Base-by-base conservation (phyloP, 2,329 filamentous ascomycete species). In the Botrytis fabae region DNA sequence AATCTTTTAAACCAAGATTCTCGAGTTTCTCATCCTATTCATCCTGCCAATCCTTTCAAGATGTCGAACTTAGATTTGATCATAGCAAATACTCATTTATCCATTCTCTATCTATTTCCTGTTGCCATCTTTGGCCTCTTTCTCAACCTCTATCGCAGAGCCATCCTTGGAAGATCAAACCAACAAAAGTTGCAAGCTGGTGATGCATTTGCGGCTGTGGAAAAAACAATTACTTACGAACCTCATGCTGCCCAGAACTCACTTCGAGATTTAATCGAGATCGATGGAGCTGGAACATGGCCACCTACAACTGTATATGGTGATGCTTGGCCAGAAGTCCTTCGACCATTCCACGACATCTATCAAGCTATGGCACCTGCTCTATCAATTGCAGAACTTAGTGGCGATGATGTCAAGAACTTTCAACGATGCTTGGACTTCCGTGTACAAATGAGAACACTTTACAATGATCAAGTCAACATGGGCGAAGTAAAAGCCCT, bases 261-360 rank as follows among this genome's bases (percentile, higher is more conserved):
- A 28, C 64, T 72, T 60, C 64, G 20, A 42, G 18, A 69, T 18
- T 28, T 72, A 14, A 51, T 72, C 16, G 71, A 73, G 16, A 51
- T 61, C 5, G 77, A 78, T 63, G 77, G 77, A 22, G 77, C 77
- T 60, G 77, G 77, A 10, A 69, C 66, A 46, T 78, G 77, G 77
- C 77, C 77, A 18, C 77, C 77, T 70, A 70, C 71, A 59, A 75
- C 73, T 18, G 74, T 73, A 35, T 74, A 79, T 69, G 73, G 73
- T 22, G 16, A 69, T 54, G 70, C 75, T 10, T 82, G 80, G 80
- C 81, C 81, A 12, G 48, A 42, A 5, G 74, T 75, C 4, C 76
- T 82, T 57, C 77, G 73, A 16, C 78, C 80, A 9, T 82, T 80
- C 66, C 75, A 77, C n/a, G 76, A 79, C 18, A 78, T 81, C 48